phyloP scores from a whole-genome alignment of 2,329 filamentous ascomycete species.

The Colletotrichum sp. region DNA sequence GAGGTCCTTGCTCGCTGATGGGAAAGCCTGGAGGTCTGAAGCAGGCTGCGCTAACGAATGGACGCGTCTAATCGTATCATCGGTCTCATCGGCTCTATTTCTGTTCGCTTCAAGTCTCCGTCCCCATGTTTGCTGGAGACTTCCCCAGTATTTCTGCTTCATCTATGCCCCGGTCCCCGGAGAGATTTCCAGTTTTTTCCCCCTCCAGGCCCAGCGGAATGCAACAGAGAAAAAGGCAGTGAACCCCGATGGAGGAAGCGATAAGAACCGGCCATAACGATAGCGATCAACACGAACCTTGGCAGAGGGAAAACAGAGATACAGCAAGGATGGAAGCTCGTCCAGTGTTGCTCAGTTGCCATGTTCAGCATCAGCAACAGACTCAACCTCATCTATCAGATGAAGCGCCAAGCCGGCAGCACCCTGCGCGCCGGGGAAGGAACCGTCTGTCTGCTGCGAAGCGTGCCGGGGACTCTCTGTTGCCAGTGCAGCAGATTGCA shows the following conservation, averaged over 20 bases:
- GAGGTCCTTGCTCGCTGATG: neutral
- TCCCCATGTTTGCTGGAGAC: neutral
- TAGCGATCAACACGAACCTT: constrained; percentile 6
- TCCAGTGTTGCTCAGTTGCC: neutral
- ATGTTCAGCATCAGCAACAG: neutral
- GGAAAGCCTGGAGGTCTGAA: neutral
- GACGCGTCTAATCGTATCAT: neutral
- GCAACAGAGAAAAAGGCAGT: neutral
- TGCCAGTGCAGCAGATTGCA: neutral
- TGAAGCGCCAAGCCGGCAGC: constrained; percentile 19
- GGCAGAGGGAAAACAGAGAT: neutral
- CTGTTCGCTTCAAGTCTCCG: neutral
- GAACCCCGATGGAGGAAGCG: neutral
- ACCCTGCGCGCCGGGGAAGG: constrained; percentile 16
- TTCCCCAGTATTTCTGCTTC: constrained; percentile 15
- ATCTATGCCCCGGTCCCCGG: constrained; percentile 8
- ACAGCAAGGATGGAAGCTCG: constrained; percentile 13
- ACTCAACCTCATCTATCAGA: constrained; percentile 12
- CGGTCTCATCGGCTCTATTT: neutral
- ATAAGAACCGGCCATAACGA: neutral
- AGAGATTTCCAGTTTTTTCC: neutral
- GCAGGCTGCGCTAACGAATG: neutral
- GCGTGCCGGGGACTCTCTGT: neutral
- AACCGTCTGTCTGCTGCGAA: neutral
- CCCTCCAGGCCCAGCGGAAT: neutral